Evolutionary conservation across 768 basidiomycete species (phyloP), one percentile per base, ranked within the genome.

Genomic region (Mycena chlorophos): DNA sequence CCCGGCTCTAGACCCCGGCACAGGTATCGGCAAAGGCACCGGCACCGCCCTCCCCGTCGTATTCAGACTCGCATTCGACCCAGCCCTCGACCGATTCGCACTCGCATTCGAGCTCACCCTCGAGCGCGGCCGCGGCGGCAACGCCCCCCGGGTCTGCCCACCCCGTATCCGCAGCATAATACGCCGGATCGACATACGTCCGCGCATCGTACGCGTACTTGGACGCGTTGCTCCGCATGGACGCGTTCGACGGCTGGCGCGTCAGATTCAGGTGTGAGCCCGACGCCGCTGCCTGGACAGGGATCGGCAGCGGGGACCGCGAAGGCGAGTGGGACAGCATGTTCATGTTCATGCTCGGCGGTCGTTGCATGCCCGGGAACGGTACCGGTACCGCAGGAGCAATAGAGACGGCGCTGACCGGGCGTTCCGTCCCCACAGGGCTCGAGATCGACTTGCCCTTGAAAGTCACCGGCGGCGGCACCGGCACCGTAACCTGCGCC

Each of bases 131-230:
- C 39, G 12, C 17, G 49, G 49, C 37, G 53, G 31, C 26, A n/a
- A n/a, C n/a, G n/a, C n/a, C n/a, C n/a, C n/a, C n/a, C n/a, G n/a
- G n/a, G n/a, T n/a, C n/a, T n/a, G n/a, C n/a, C n/a, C 17, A 49
- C 19, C 22, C 29, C 16, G 52, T 45, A 13, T 52, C 56, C 51
- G 59, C 54, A 12, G 52, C 60, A 23, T 45, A 62, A 20, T 45
- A 62, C 27, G 60, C 60, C 8, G 60, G 60, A 38, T 62, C 60
- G 19, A 53, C 51, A 23, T 62, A 62, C 51, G 60, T 22, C 22
- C 26, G 13, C 3, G 56, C 39, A 51, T 58, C 56, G 28, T 54
- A 62, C 30, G 50, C 60, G 29, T 58, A 57, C 16, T 20, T 19
- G n/a, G 60, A 57, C 25, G 37, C 45, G 20, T 45, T 54, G 34